Percentiles rank a stretch among this genome's conserved stretches.
phyloP scores from a whole-genome alignment of 129 eudicot species.

The Tanacetum coccineum region DNA sequence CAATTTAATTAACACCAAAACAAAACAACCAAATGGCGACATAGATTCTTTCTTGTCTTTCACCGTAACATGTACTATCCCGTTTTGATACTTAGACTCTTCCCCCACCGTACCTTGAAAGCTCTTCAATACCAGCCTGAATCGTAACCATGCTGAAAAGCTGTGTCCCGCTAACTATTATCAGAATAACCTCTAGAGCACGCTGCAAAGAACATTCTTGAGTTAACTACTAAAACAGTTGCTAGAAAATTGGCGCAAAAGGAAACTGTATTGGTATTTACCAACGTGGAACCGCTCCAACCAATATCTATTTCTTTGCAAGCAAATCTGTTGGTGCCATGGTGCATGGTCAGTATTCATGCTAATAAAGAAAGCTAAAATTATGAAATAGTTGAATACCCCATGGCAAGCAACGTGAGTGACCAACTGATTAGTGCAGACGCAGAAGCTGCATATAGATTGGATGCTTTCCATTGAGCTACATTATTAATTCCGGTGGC shows the following conservation, averaged over 20 bases:
- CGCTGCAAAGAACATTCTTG: conserved; percentile 42
- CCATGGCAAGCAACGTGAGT: conserved; percentile 86
- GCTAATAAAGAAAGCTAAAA: neutral
- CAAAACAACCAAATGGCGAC: no score
- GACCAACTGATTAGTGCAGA: conserved; percentile 69
- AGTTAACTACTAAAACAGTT: neutral
- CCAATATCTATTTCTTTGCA: conserved; percentile 83
- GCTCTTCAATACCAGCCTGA: conserved; percentile 45
- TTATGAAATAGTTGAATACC: conserved; percentile 35
- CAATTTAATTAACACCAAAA: no score
- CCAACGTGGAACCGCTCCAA: conserved; percentile 66
- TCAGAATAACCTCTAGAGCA: conserved; percentile 58
- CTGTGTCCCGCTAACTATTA: conserved; percentile 74
- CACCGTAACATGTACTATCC: conserved; percentile 16
- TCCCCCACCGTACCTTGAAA: conserved; percentile 31
- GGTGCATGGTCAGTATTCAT: neutral
- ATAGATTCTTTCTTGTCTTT: no score
- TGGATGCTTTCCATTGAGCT: conserved; percentile 46
- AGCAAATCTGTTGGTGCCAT: conserved; percentile 48
- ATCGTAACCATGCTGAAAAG: conserved; percentile 59
- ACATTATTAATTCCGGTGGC: conserved; percentile 49
- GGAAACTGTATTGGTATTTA: conserved; percentile 1
- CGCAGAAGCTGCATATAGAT: conserved; percentile 68
- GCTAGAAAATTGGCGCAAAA: neutral
- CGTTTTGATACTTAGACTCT: conserved; percentile 30